Percentiles rank a stretch among this genome's conserved stretches.
Evolutionary conservation across 2,329 filamentous ascomycete genomes (phyloP).

Genomic region (Aureobasidium sp.): DNA sequence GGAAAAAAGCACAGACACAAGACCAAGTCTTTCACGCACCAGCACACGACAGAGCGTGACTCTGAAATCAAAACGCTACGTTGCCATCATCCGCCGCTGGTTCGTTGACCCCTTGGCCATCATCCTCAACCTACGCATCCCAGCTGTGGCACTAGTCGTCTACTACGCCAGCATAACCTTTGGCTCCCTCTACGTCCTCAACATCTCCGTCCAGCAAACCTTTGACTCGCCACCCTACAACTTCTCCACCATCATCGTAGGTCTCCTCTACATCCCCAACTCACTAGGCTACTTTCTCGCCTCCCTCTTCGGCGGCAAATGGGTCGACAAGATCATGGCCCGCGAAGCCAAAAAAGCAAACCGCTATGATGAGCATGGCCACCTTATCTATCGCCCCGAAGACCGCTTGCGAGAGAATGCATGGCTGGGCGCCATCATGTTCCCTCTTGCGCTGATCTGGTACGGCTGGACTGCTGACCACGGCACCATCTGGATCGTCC

Average conservation of each 20-base stretch:
- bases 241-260: constrained; percentile 62
- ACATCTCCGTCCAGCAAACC: constrained; percentile 66
- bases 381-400: constrained; percentile 63
- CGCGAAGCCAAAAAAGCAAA: constrained; percentile 63
- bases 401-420: constrained; percentile 79
- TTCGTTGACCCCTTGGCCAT: constrained; percentile 68
- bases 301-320: constrained; percentile 63
- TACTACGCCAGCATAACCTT: constrained; percentile 70
- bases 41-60: constrained; percentile 58
- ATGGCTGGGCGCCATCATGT: constrained; percentile 65
- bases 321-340: constrained; percentile 77
- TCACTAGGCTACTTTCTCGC: constrained; percentile 66
- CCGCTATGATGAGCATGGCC: constrained; percentile 60
- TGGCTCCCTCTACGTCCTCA: constrained; percentile 67
- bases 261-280: constrained; percentile 69
- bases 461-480: constrained; percentile 69
- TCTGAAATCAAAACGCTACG: constrained; percentile 48
- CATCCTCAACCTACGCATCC: constrained; percentile 65
- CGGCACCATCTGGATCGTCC: constrained; percentile 56
- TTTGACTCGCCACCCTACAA: constrained; percentile 62
- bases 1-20: constrained; percentile 21
- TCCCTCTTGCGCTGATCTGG: constrained; percentile 63
- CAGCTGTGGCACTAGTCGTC: constrained; percentile 66
- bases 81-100: constrained; percentile 50
- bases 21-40: constrained; percentile 37